phyloP scores from a whole-genome alignment of 495 filamentous ascomycete species.

The Lophium mytilinum region DNA sequence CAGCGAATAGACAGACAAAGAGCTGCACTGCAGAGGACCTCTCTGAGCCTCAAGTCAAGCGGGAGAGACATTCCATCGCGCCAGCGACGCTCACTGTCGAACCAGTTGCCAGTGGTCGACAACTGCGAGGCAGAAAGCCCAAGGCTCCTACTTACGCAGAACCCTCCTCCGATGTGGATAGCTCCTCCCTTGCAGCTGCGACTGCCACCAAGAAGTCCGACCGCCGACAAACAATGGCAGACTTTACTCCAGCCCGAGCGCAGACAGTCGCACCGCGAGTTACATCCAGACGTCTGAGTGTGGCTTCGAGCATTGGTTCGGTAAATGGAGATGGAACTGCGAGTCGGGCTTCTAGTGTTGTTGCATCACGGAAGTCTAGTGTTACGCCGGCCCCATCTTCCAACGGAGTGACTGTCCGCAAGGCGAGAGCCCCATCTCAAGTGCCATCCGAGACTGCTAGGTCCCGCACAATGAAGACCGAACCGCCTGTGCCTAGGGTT shows the following conservation, averaged over 20 bases:
- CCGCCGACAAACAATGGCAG: constrained; percentile 60
- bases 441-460: constrained; percentile 42
- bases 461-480: constrained; percentile 36
- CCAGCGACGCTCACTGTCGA: constrained; percentile 32
- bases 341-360: constrained; percentile 15
- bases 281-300: constrained; percentile 34
- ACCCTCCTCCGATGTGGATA: constrained; percentile 47
- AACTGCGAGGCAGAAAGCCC: constrained; percentile 64
- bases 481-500: constrained; percentile 41
- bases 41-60: constrained; percentile 44
- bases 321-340: constrained; percentile 18
- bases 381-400: constrained; percentile 6
- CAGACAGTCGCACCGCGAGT: constrained; percentile 10
- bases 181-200: too few species aligned
- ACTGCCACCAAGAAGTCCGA: too few species aligned
- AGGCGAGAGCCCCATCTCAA: constrained; percentile 32
- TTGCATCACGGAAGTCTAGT: constrained; percentile 2
- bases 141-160: constrained; percentile 39
- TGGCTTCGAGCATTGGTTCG: constrained; percentile 34
- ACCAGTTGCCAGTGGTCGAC: constrained; percentile 39
- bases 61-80: constrained; percentile 51
- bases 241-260: constrained; percentile 24
- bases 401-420: constrained; percentile 23
- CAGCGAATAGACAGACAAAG: constrained; percentile 56
- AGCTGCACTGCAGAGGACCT: constrained; percentile 74